Evolutionary conservation across 2,329 filamentous ascomycete genomes (phyloP).

Genomic region (Fusarium pseudoanthophilum): DNA sequence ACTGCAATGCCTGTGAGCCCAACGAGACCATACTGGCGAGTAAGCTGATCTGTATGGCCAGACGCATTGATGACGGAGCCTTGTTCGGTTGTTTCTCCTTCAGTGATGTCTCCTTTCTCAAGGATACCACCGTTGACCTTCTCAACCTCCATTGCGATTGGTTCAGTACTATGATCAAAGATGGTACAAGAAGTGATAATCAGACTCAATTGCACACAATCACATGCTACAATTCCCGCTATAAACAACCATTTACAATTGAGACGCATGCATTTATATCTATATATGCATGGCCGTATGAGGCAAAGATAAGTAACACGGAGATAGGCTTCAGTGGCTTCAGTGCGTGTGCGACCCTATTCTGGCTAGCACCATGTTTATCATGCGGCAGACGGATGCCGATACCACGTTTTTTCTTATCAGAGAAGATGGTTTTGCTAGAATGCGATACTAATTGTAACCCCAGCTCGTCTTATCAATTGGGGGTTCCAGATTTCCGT

Average conservation of each 20-base stretch:
- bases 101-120: slow-evolving; percentile 10
- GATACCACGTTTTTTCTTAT: slow-evolving; percentile 10
- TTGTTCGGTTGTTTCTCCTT: slow-evolving; percentile 28
- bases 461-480: slow-evolving; percentile 33
- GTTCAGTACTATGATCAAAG: neutral
- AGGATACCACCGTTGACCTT: slow-evolving; percentile 14
- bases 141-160: neutral
- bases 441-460: neutral
- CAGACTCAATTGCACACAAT: rapidly evolving
- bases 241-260: rapidly evolving
- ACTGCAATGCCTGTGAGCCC: slow-evolving; percentile 43
- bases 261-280: neutral
- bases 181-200: neutral
- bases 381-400: neutral
- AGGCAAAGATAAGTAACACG: slow-evolving; percentile 1
- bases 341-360: neutral
- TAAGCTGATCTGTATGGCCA: slow-evolving; percentile 39
- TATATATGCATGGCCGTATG: neutral
- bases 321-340: neutral
- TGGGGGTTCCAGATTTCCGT: neutral
- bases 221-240: neutral
- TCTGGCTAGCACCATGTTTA: slow-evolving; percentile 27
- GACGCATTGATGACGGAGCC: slow-evolving; percentile 28
- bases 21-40: slow-evolving; percentile 39
- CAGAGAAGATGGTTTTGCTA: neutral